Conservation (phyloP, 805 yeast genomes). For the Metschnikowia cerradonensis region DNA sequence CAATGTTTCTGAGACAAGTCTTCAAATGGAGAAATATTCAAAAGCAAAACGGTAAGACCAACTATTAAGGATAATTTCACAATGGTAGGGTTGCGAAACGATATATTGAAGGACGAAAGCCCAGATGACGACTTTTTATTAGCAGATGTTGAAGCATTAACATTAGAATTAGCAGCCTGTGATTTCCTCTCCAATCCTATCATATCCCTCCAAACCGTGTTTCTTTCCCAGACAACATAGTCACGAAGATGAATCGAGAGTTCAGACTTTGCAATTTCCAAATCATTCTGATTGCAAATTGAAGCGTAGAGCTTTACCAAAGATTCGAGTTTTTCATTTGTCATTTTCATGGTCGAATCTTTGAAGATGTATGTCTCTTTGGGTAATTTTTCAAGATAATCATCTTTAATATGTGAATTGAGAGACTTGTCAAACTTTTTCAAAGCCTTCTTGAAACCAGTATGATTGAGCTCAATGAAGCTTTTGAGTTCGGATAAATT, state of each 20-base stretch:
- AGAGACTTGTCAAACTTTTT: constrained; percentile 52
- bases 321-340: constrained; percentile 31
- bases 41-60: constrained; percentile 48
- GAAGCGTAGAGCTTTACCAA: constrained; percentile 29
- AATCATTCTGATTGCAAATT: constrained; percentile 34
- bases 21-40: constrained; percentile 56
- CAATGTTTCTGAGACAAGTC: constrained; percentile 66
- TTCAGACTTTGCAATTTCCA: constrained; percentile 48
- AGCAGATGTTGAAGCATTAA: background rate
- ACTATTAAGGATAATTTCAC: constrained; percentile 47
- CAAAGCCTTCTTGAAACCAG: constrained; percentile 51
- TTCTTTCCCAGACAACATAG: constrained; percentile 54
- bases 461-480: constrained; percentile 47
- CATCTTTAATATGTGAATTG: constrained; percentile 40
- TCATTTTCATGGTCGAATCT: constrained; percentile 24
- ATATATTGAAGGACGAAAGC: constrained; percentile 14
- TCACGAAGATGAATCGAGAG: constrained; percentile 54
- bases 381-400: constrained; percentile 45
- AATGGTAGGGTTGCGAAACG: constrained; percentile 23
- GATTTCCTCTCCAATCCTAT: constrained; percentile 70
- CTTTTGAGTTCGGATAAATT: constrained; percentile 48
- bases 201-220: constrained; percentile 56
- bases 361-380: constrained; percentile 38
- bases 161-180: constrained; percentile 54
- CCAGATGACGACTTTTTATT: constrained; percentile 12